phyloP scores from a whole-genome alignment of 257 asterid species.

The Solanum peruvianum region DNA sequence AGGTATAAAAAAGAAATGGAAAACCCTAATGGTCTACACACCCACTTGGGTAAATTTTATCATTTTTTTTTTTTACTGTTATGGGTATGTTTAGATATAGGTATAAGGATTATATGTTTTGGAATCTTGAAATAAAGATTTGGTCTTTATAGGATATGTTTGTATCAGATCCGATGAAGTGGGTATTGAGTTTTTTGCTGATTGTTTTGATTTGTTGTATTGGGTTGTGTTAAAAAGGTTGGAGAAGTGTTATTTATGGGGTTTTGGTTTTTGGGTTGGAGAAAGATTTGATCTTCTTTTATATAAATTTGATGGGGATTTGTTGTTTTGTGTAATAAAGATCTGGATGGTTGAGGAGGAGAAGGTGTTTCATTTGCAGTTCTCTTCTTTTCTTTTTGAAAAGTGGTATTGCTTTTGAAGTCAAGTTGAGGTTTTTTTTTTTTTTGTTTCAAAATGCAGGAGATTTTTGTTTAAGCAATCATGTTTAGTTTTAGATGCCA shows the following conservation, averaged over 20 bases:
- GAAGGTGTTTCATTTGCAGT: not conserved
- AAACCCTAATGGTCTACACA: slow-evolving; percentile 9
- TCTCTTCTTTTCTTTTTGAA: not conserved
- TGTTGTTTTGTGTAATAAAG: not conserved
- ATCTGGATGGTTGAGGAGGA: not conserved
- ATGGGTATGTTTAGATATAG: not conserved
- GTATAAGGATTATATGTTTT: not conserved
- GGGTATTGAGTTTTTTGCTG: not conserved
- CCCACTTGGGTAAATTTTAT: slow-evolving; percentile 2
- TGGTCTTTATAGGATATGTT: not conserved
- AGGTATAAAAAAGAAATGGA: not conserved
- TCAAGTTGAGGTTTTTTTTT: not conserved
- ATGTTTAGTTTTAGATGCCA: not conserved
- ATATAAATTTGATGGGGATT: not conserved
- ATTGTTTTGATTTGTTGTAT: slow-evolving; percentile 7
- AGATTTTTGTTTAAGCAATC: not conserved
- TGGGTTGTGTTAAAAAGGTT: not conserved
- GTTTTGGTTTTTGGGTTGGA: not conserved
- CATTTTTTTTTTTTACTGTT: not conserved
- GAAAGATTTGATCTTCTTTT: not conserved
- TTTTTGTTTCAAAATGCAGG: not conserved
- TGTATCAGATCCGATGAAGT: slow-evolving; percentile 42
- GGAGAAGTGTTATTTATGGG: not conserved
- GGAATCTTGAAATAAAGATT: not conserved
- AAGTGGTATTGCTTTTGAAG: not conserved